Percentiles rank a stretch among this genome's conserved stretches.
Conservation (phyloP, 768 basidiomycete genomes). For the Hericium coralloides region DNA sequence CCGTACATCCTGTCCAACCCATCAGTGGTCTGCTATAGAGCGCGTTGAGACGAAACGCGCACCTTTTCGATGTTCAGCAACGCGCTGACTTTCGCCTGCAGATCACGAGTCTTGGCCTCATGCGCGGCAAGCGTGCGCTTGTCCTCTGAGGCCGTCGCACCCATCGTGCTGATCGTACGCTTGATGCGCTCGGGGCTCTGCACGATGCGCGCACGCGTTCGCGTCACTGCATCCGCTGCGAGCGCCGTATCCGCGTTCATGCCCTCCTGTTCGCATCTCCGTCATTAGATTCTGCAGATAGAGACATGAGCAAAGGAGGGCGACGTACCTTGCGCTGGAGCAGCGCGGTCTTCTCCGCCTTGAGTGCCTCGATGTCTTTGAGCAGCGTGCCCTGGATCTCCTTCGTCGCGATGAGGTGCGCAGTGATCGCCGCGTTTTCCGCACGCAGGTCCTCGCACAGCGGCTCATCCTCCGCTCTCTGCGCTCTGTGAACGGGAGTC, state of each 20-base stretch:
- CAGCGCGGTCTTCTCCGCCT: slow-evolving; percentile 57
- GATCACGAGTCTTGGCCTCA: slow-evolving; percentile 69
- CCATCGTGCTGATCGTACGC: slow-evolving; percentile 74
- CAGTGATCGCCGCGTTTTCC: slow-evolving; percentile 54
- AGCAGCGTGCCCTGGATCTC: slow-evolving; percentile 49
- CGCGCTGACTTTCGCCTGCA: slow-evolving; percentile 64
- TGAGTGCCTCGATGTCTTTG: slow-evolving; percentile 62
- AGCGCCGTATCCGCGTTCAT: slow-evolving; percentile 52
- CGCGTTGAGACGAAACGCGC: slow-evolving; percentile 4
- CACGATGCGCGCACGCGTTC: slow-evolving; percentile 69
- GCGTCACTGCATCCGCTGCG: slow-evolving; percentile 50
- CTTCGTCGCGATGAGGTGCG: slow-evolving; percentile 62
- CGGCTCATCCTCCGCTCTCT: slow-evolving; percentile 63
- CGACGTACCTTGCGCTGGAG: slow-evolving; percentile 51
- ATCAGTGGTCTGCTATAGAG: slow-evolving; percentile 2
- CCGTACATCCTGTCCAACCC: slow-evolving; percentile 49
- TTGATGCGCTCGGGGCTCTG: slow-evolving; percentile 89
- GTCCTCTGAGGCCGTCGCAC: slow-evolving; percentile 55
- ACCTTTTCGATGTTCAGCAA: slow-evolving; percentile 74
- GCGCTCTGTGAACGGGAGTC: slow-evolving; percentile 33
- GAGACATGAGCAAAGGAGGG: neutral
- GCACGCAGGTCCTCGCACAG: slow-evolving; percentile 47
- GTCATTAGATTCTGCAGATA: neutral
- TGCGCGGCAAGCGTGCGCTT: slow-evolving; percentile 54
- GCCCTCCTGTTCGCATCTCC: slow-evolving; percentile 35